Evolutionary conservation across 2,329 filamentous ascomycete genomes (phyloP), one percentile per base, ranked within the genome.

Genomic region (Fusarium devonianum): DNA sequence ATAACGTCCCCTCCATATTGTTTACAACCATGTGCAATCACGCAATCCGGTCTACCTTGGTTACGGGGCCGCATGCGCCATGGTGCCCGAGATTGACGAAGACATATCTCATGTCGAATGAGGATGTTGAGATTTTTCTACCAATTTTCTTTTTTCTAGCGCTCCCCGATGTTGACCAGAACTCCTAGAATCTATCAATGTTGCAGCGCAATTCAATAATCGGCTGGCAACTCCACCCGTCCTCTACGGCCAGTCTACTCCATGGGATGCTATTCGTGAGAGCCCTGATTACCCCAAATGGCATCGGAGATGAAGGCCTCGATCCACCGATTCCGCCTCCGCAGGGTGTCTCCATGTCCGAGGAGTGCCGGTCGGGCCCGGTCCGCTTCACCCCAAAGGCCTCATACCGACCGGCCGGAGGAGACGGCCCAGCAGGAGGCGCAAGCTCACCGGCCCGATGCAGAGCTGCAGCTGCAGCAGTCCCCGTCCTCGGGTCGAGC

Each of bases 281-380:
- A 40, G 26, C 44, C 14, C 37, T 36, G 11, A 23, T 40, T 36
- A 40, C 53, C 58, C 42, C 50, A 55, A 60, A 64, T 65, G 54
- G 63, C 57, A 52, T 57, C 64, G 36, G 62, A 62, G 34, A 61
- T 66, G 63, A 65, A 65, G 40, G 58, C 56, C 34, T 65, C 63
- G 45, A 55, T 64, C 63, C 53, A 63, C 56, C 62, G 60, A 48
- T 59, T 63, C 58, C 62, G 61, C 45, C 46, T 64, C 42, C 57
- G 58, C 53, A 56, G 56, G 50, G 48, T 49, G 56, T 63, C 65
- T 42, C 58, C 66, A 37, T 60, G 67, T 30, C 59, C 62, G 13
- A 45, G 48, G 34, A 41, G 48, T 29, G 41, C 53, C 48, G 45
- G 55, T 60, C 64, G 64, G 61, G 44, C 55, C 59, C 61, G 64